Base-by-base conservation (phyloP, 192 early-diverging fungal genomes). In the Funneliformis mosseae region DNA sequence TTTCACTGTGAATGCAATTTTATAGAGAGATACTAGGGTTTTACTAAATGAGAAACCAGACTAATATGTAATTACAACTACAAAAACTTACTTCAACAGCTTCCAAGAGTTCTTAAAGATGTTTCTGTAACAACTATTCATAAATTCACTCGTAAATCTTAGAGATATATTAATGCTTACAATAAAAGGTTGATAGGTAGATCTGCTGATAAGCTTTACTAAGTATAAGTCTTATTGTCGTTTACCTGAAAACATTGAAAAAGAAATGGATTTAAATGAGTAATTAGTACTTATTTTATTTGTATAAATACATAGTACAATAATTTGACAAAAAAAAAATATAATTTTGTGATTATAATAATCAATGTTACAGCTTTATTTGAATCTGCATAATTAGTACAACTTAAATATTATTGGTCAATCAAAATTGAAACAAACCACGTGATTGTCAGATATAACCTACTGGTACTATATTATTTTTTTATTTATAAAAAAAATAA, bases 1-100 rank as follows among this genome's bases (percentile, higher is more conserved):
- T 70, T 78, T 33, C 77, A 83, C 42, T 83, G 63, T 62, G 81
- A 83, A 62, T 76, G 71, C 38, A 79, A 83, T 39, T 79, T 62
- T 71, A 83, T 83, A 3, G 72, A 83, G 27, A 8, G 71, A 18
- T 79, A 75, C 27, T 75, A 70, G 81, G 39, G 62, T 12, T 23
- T 50, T 74, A 73, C 39, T 6, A 81, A 81, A 68, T 39, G 43
- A 59, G 25, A 62, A 16, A 39, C 41, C 1, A 8, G 80, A 33
- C 4, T 2, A 48, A 18, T 41, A 23, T 68, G 74, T 28, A 48
- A 71, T 71, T 76, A 81, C 55, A 60, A 18, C 25, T 81, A 68
- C 39, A 48, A 69, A 21, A 27, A 11, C 33, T 76, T 80, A 23
- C 18, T 64, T 45, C 27, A 33, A 10, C 18, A 64, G 50, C 5